These are phyloP conservation scores for Saccharum spontaneum DNA, from an alignment of 176 grass and related monocot genomes.

Conservation along the genomic window DNA sequence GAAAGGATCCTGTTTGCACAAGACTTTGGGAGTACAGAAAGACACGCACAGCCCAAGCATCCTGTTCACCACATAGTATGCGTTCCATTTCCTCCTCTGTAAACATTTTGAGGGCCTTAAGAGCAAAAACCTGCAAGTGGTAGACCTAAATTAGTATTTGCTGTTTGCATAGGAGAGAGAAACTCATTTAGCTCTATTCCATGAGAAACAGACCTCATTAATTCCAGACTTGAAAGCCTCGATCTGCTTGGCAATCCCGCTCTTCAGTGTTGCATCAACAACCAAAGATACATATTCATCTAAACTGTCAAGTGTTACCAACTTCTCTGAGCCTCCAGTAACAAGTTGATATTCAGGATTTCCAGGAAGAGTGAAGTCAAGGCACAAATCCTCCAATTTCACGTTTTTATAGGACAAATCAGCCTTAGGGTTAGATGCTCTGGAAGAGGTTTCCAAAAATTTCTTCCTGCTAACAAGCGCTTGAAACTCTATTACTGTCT, in stretches of 20 bases:
- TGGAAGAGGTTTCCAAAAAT: conserved; percentile 46
- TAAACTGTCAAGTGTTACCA: conserved; percentile 50
- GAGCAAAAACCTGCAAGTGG: conserved; percentile 51
- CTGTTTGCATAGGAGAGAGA: background rate
- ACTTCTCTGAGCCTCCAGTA: conserved; percentile 44
- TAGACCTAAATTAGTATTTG: background rate
- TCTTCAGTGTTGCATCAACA: conserved; percentile 53
- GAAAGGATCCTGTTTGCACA: background rate
- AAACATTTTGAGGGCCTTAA: conserved; percentile 52
- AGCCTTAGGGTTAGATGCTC: background rate
- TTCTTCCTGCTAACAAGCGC: conserved; percentile 64
- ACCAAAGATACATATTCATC: conserved; percentile 62
- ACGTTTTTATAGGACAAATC: conserved; percentile 52
- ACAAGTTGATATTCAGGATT: conserved; percentile 55
- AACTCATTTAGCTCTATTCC: background rate
- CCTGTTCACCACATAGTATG: conserved; percentile 70
- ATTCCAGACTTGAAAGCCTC: conserved; percentile 65
- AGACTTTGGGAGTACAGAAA: background rate
- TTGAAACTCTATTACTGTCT: conserved; percentile 65
- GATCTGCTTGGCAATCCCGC: conserved; percentile 51
- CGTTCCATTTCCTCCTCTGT: conserved; percentile 63
- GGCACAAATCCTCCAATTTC: conserved; percentile 60
- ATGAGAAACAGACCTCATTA: conserved; percentile 44
- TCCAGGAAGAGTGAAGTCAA: conserved; percentile 78
- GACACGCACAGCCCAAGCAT: conserved; percentile 58